Evolutionary conservation across 805 yeast genomes (phyloP), one percentile per base, ranked within the genome.

Genomic region (Zygotorulaspora florentina): DNA sequence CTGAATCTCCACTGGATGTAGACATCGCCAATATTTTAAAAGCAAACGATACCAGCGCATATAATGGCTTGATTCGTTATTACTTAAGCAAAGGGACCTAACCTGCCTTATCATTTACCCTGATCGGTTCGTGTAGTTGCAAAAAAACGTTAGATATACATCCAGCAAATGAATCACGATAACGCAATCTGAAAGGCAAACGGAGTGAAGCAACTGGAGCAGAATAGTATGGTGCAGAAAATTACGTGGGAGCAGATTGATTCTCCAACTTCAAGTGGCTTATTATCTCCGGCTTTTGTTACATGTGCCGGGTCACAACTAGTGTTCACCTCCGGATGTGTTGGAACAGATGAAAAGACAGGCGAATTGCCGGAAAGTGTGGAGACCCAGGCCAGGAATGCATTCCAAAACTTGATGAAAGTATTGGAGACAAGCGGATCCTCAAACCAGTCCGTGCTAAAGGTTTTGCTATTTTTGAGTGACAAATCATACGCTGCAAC

Each of bases 1-100:
- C 87, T 0, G 79, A 80, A 49, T 79, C 85, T 34, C 91, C 91
- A 0, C 63, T 85, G 41, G 82, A 85, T 56, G 70, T 85, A 12
- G 90, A 85, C 58, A 70, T 81, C 64, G 85, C 88, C 5, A 81
- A 79, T 52, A 56, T 84, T 28, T 68, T 71, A 48, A 73, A 81
- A 47, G 62, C 65, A 34, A 77, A 75, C 16, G 82, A 77, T 55
- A 30, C 26, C 3, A 61, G 57, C 2, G 81, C 76, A 0, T 73
- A 75, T 52, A 47, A 65, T 33, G 72, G 71, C 1, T 51, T 73
- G 36, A 65, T 76, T n/a, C 55, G 58, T 4, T 76, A 71, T 54
- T 72, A 74, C 51, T 30, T 57, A 13, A 29, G 38, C 27, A 18
- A 16, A 20, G 43, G 38, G 28, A 12, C n/a, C 3, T 35, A 26